Percentiles rank a stretch among this genome's conserved stretches.
These are phyloP conservation scores for Verticillium alfalfae DNA, from an alignment of 2,329 filamentous ascomycete species.

Conservation along the genomic window DNA sequence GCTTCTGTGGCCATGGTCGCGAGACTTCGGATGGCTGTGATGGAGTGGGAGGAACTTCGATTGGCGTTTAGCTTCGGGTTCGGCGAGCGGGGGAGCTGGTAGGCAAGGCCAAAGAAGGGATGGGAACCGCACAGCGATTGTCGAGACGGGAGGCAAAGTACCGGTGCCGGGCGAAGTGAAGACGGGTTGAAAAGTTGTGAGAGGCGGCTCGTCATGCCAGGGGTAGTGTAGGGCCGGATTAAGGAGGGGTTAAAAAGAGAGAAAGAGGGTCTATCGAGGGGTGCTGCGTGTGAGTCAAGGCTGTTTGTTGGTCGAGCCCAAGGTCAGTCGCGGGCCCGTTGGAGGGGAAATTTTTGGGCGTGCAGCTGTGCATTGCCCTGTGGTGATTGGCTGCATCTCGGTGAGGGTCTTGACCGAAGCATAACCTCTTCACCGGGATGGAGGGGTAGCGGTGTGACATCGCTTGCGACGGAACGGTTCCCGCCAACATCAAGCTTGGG, in stretches of 20 bases:
- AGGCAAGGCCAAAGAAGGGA: conserved; percentile 1
- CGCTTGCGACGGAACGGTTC: neutral
- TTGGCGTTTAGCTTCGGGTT: neutral
- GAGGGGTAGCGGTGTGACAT: neutral
- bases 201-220: neutral
- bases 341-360: neutral
- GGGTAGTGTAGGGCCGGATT: neutral
- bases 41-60: neutral
- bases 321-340: neutral
- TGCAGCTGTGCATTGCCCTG: neutral
- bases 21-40: neutral
- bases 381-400: neutral
- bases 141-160: neutral
- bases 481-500: neutral
- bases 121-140: conserved; percentile 2
- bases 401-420: neutral
- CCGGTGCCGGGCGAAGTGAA: conserved; percentile 2
- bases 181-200: neutral
- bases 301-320: neutral
- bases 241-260: neutral
- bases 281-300: neutral
- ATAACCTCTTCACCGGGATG: neutral
- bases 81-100: conserved; percentile 1
- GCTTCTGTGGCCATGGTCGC: conserved; percentile 17
- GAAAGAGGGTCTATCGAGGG: neutral